Evolutionary conservation across 164 flowering plant genomes (phyloP).

Genomic region (Echeveria elegans): DNA sequence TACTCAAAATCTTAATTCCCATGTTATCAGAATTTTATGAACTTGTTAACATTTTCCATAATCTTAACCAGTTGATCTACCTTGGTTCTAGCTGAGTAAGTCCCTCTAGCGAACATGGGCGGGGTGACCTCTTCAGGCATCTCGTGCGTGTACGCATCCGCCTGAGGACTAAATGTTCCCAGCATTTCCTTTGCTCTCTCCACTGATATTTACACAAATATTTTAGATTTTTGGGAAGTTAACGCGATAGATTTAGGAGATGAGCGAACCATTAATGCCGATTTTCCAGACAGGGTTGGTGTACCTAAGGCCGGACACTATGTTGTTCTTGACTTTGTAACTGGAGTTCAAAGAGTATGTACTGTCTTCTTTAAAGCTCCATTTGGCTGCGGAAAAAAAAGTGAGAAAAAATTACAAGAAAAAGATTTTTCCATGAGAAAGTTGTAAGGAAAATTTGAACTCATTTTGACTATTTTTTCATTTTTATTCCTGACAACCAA

Average conservation of each 20-base stretch:
- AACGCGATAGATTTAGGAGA: not conserved
- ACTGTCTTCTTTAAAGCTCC: conserved; percentile 61
- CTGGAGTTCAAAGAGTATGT: conserved; percentile 39
- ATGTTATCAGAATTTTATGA: not conserved
- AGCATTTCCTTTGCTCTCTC: conserved; percentile 55
- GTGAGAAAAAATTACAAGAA: too few species aligned
- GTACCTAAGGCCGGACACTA: conserved; percentile 58
- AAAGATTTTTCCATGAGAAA: too few species aligned
- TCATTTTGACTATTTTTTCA: too few species aligned
- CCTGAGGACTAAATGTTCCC: conserved; percentile 63
- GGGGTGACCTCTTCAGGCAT: conserved; percentile 65
- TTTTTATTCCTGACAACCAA: too few species aligned
- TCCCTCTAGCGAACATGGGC: conserved; percentile 56
- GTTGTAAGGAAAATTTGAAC: too few species aligned
- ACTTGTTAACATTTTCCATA: not conserved
- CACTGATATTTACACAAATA: conserved; percentile 21
- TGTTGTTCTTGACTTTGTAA: conserved; percentile 48
- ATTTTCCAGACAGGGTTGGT: conserved; percentile 60
- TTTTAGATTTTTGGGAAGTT: not conserved
- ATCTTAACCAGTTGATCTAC: conserved; percentile 12
- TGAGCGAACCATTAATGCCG: conserved; percentile 40
- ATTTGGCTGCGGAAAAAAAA: too few species aligned
- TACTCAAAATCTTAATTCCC: not conserved
- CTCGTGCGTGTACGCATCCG: conserved; percentile 45
- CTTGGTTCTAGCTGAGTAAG: conserved; percentile 52